Base-by-base conservation (phyloP, 768 basidiomycete genomes). In the Asterophora lycoperdoides region DNA sequence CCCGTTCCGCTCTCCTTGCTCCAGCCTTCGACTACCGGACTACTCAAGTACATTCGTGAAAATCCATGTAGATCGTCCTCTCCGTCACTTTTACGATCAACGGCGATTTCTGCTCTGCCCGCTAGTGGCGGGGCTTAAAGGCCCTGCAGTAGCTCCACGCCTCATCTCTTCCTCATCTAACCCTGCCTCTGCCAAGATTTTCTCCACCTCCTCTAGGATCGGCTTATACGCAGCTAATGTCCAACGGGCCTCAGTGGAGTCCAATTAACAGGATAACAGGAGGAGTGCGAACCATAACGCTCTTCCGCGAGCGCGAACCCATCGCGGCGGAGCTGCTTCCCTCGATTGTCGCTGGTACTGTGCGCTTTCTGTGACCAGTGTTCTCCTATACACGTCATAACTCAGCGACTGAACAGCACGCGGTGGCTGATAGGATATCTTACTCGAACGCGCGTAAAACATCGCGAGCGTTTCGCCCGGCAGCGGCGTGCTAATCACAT, bases 181-280 rank as follows among this genome's bases (percentile, higher is more conserved):
- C 0, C 90, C 92, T 0, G 93, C 91, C 56, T 90, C 89, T 8
- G 77, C 79, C 43, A 92, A 64, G 36, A 93, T 93, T 56, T 78
- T 84, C 61, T 91, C 89, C 2, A 93, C 85, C 61, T 93, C 88
- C 53, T 83, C 71, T 14, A 94, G 64, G 5, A 89, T 76, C 0
- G 91, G 93, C 58, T 91, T 89, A 61, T 95, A 95, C 30, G 71
- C 72, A n/a, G 68, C 88, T 89, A 60, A n/a, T n/a, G n/a, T n/a
- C 43, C 19, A 8, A 28, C 30, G 26, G 28, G 28, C 20, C 38
- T 30, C 6, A 35, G 1, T 10, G 42, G 2, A 13, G 30, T 32
- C 30, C 13, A 19, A 14, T 41, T 20, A 23, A 26, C 19, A 15
- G 32, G 1, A 23, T 46, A 13, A 30, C 9, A 28, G 7, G n/a